A percentile compares a stretch with the other conserved stretches of the same genome.
Conservation (phyloP, 2,329 filamentous ascomycete genomes). For the Xylariales sp. region DNA sequence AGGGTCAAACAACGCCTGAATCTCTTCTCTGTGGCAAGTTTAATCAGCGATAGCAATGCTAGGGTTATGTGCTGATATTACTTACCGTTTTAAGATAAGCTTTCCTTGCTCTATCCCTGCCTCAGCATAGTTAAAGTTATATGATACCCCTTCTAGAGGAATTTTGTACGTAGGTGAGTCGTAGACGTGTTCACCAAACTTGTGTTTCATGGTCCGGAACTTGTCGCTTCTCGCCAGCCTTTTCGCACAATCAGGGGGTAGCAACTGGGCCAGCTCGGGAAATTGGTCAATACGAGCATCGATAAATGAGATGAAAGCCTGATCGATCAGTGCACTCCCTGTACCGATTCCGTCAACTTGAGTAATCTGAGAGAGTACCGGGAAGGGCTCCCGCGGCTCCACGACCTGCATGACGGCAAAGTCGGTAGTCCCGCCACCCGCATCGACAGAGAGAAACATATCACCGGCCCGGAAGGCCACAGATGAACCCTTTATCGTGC, state of each 20-base stretch:
- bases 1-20: conserved; percentile 37
- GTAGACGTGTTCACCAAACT: conserved; percentile 39
- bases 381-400: conserved; percentile 20
- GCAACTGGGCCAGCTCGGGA: conserved; percentile 26
- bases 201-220: conserved; percentile 31
- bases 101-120: conserved; percentile 33
- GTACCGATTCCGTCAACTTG: conserved; percentile 41
- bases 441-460: conserved; percentile 39
- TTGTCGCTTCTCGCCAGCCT: conserved; percentile 32
- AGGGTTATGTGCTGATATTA: no score
- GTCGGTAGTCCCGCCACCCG: conserved; percentile 43
- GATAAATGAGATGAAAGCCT: conserved; percentile 34
- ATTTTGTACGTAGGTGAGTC: conserved; percentile 35
- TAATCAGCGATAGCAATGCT: neutral
- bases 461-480: conserved; percentile 31
- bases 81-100: conserved; percentile 35
- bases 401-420: conserved; percentile 38
- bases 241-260: conserved; percentile 31
- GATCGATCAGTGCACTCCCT: conserved; percentile 41
- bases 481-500: conserved; percentile 37
- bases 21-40: conserved; percentile 29
- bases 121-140: conserved; percentile 31
- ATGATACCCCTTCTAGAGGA: conserved; percentile 37
- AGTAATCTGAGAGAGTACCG: conserved; percentile 22
- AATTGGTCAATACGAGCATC: conserved; percentile 28